Conservation (phyloP, 2,329 filamentous ascomycete genomes). For the Madurella mycetomatis region DNA sequence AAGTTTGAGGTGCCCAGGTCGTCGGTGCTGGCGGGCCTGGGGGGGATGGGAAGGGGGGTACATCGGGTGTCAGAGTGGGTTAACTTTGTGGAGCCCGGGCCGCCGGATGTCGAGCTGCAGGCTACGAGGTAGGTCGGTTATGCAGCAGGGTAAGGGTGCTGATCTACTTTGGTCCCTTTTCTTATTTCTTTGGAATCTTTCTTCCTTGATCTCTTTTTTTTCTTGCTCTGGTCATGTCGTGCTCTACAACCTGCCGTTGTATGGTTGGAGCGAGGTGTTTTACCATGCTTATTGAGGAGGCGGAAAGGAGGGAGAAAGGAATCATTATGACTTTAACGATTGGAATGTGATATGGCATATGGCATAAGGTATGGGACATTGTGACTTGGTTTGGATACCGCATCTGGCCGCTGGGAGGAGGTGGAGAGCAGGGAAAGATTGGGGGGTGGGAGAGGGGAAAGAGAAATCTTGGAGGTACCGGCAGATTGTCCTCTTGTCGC, state of each 20-base stretch:
- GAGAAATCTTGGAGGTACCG: too few species aligned
- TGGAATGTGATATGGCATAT: background rate
- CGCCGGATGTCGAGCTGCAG: constrained; percentile 25
- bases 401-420: background rate
- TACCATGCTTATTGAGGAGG: too few species aligned
- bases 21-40: constrained; percentile 46
- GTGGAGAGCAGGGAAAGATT: too few species aligned
- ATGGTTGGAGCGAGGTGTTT: background rate
- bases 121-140: background rate
- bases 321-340: constrained; percentile 5
- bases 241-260: background rate
- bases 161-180: background rate
- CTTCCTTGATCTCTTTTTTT: background rate
- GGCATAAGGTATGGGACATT: background rate
- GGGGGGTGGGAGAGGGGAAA: background rate
- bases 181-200: background rate
- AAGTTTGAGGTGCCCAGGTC: constrained; percentile 30
- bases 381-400: background rate
- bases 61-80: constrained; percentile 47
- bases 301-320: background rate
- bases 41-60: constrained; percentile 42
- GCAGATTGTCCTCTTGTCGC: background rate
- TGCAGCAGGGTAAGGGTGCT: background rate
- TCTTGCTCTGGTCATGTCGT: background rate
- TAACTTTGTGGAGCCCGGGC: constrained; percentile 43